These are phyloP conservation scores for Chenopodium suecicum DNA, from an alignment of 148 eudicot species.

Conservation along the genomic window DNA sequence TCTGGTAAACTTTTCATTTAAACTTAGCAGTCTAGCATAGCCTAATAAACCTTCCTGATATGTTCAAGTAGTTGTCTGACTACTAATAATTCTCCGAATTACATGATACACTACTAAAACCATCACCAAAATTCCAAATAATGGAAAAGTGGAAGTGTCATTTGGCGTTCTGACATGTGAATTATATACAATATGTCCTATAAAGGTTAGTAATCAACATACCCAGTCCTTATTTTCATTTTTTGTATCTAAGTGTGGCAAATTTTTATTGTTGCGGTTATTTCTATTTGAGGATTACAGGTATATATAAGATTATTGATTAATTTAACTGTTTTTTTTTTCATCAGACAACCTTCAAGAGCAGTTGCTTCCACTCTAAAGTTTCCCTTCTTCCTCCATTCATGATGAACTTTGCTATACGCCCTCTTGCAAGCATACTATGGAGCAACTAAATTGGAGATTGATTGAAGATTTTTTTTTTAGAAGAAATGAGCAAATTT, in stretches of 20 bases:
- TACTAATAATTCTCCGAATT: background rate
- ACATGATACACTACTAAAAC: conserved; percentile 28
- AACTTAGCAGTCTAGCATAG: background rate
- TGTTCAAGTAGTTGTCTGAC: background rate
- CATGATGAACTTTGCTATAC: too few species aligned
- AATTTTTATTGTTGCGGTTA: too few species aligned
- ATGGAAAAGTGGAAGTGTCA: conserved; percentile 35
- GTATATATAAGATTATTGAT: too few species aligned
- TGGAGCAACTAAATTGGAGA: too few species aligned
- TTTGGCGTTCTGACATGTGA: conserved; percentile 41
- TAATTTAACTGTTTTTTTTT: too few species aligned
- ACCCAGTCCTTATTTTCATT: background rate
- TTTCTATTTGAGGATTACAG: too few species aligned
- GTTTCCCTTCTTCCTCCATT: too few species aligned
- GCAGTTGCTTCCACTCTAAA: too few species aligned
- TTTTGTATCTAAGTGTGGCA: background rate
- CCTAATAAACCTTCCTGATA: background rate
- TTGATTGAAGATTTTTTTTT: too few species aligned
- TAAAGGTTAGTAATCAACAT: conserved; percentile 40
- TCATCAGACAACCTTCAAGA: too few species aligned
- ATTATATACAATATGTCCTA: conserved; percentile 46
- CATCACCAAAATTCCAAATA: conserved; percentile 31
- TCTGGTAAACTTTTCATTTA: conserved; percentile 31
- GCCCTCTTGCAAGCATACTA: too few species aligned
- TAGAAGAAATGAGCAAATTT: too few species aligned